Conservation (phyloP, 306 rosid genomes). For the Hylodesmum podocarpum region DNA sequence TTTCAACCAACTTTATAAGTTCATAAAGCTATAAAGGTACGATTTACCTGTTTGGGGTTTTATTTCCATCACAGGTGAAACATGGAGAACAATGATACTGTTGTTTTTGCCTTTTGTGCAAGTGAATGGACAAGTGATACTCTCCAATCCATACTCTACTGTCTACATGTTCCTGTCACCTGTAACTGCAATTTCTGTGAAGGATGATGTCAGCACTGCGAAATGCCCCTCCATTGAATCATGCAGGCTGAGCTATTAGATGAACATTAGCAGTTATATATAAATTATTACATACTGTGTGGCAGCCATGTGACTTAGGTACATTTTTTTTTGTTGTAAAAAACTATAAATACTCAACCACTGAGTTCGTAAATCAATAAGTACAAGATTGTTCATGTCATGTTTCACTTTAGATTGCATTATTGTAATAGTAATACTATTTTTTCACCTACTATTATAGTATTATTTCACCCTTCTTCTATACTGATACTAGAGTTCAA, state of each 20-base stretch:
- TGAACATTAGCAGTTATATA: neutral
- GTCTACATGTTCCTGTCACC: slow-evolving; percentile 30
- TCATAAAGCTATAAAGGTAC: slow-evolving; percentile 26
- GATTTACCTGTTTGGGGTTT: slow-evolving; percentile 15
- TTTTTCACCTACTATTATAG: neutral
- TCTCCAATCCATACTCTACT: neutral
- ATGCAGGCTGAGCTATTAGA: slow-evolving; percentile 2
- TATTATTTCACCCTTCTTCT: neutral
- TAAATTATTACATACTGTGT: neutral
- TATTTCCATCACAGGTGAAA: slow-evolving; percentile 35
- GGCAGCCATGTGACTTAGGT: neutral
- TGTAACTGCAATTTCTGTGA: slow-evolving; percentile 36
- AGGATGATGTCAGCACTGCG: slow-evolving; percentile 35
- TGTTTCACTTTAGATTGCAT: neutral
- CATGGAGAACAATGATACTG: slow-evolving; percentile 25
- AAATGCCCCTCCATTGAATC: slow-evolving; percentile 1
- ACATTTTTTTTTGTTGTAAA: neutral
- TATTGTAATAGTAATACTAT: neutral
- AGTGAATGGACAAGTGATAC: slow-evolving; percentile 20
- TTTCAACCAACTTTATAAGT: slow-evolving; percentile 13
- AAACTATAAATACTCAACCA: neutral
- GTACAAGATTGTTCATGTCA: neutral
- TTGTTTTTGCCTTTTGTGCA: slow-evolving; percentile 27
- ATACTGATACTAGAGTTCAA: neutral
- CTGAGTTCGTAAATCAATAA: neutral